A percentile compares a stretch with the other conserved stretches of the same genome.
Conservation (phyloP, 495 filamentous ascomycete genomes). For the Cercophora newfieldiana region DNA sequence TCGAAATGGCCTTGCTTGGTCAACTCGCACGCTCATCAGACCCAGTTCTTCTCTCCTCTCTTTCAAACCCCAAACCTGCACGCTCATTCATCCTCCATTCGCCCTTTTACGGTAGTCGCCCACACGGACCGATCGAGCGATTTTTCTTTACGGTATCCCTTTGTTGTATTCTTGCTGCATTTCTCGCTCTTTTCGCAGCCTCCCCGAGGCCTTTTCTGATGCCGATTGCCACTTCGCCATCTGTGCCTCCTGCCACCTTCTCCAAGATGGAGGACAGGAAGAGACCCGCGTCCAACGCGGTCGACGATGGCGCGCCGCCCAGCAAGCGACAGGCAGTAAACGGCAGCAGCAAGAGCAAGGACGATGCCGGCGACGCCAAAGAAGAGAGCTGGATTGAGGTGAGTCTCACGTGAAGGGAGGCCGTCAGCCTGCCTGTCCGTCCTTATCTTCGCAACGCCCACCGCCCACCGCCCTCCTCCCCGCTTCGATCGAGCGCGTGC, state of each 20-base stretch:
- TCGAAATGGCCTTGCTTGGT: slow-evolving; percentile 32
- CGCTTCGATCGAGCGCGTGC: slow-evolving; percentile 12
- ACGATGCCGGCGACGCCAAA: slow-evolving; percentile 73
- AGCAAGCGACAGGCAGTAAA: slow-evolving; percentile 85
- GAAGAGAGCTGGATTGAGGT: slow-evolving; percentile 83
- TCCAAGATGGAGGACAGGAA: slow-evolving; percentile 98
- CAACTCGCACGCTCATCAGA: slow-evolving; percentile 17
- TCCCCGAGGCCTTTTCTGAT: slow-evolving; percentile 57
- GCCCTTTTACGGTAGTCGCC: slow-evolving; percentile 11
- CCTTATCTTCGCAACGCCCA: slow-evolving; percentile 24
- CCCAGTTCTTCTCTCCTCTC: slow-evolving; percentile 31
- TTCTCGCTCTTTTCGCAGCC: slow-evolving; percentile 33
- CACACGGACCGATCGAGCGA: slow-evolving; percentile 20
- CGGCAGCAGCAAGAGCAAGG: slow-evolving; percentile 68
- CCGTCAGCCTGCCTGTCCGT: slow-evolving; percentile 17
- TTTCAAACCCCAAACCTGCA: slow-evolving; percentile 29
- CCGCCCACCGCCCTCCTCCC: slow-evolving; percentile 9
- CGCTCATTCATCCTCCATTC: slow-evolving; percentile 27
- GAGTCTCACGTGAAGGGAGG: slow-evolving; percentile 48
- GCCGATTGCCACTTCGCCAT: slow-evolving; percentile 73
- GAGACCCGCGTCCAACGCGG: slow-evolving; percentile 71
- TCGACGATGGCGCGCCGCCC: slow-evolving; percentile 78
- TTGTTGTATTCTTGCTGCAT: slow-evolving; percentile 30
- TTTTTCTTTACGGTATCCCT: slow-evolving; percentile 24
- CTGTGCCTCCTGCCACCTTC: slow-evolving; percentile 65